These are phyloP conservation scores for Fraxinus xanthoxyloides DNA, from an alignment of 305 asterid genomes.

Conservation along the genomic window DNA sequence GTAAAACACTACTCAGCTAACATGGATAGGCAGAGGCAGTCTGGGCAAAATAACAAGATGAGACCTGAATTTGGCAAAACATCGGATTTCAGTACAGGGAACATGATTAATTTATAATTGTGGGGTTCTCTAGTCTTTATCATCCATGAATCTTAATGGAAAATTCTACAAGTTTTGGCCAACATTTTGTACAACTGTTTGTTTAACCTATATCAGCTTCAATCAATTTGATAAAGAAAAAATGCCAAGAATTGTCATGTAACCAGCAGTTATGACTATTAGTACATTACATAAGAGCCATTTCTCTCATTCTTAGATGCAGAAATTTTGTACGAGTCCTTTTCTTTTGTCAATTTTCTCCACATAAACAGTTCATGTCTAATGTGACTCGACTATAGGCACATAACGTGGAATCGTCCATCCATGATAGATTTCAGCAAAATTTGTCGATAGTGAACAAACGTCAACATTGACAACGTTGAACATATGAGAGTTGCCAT, in stretches of 20 bases:
- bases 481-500: background rate
- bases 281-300: background rate
- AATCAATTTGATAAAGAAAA: background rate
- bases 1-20: background rate
- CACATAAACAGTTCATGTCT: background rate
- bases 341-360: too few species aligned
- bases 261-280: background rate
- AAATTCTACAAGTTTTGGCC: too few species aligned
- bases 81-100: constrained; percentile 5
- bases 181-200: too few species aligned
- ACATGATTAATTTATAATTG: constrained; percentile 5
- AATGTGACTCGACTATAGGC: too few species aligned
- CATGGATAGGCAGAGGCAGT: background rate
- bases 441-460: background rate
- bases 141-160: background rate
- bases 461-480: background rate
- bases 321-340: too few species aligned
- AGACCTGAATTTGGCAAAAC: constrained; percentile 17
- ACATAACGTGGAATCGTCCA: background rate
- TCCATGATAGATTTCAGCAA: background rate
- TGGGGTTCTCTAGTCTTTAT: background rate
- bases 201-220: background rate
- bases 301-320: background rate
- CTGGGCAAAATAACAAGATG: background rate
- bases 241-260: background rate